Conservation (phyloP, 2,329 filamentous ascomycete species). For the Allantophomopsis cytisporea region DNA sequence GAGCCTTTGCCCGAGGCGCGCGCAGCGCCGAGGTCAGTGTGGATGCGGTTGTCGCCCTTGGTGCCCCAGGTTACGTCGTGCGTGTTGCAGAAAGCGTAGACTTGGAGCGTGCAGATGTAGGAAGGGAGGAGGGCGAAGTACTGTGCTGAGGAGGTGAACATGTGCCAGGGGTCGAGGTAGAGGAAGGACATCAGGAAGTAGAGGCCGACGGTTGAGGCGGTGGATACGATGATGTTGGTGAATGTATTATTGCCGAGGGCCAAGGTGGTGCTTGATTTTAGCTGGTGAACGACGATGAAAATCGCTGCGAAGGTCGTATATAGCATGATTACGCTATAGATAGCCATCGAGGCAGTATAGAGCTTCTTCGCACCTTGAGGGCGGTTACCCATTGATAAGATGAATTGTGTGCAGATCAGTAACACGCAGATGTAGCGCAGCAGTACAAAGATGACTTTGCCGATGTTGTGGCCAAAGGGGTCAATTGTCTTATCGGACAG, state of each 20-base stretch:
- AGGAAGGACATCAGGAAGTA: conserved; percentile 96
- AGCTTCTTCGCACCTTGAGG: conserved; percentile 89
- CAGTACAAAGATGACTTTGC: conserved; percentile 72
- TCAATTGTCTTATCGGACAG: conserved; percentile 68
- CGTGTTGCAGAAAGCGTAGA: conserved; percentile 98
- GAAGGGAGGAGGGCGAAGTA: conserved; percentile 87
- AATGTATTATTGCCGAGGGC: conserved; percentile 76
- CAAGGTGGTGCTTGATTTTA: conserved; percentile 36
- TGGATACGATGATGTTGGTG: conserved; percentile 85
- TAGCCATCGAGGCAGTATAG: conserved; percentile 75
- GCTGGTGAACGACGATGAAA: conserved; percentile 78
- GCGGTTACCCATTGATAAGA: conserved; percentile 88
- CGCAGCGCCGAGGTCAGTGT: conserved; percentile 83
- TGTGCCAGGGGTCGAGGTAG: conserved; percentile 97
- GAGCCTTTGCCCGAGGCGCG: conserved; percentile 57
- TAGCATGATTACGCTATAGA: conserved; percentile 88
- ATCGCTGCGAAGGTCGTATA: conserved; percentile 86
- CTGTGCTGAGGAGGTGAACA: conserved; percentile 83
- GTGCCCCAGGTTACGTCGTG: conserved; percentile 99
- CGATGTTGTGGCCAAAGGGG: conserved; percentile 82
- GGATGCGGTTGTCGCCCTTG: conserved; percentile 92
- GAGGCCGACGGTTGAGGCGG: conserved; percentile 77
- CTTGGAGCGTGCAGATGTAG: conserved; percentile 95
- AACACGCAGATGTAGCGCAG: conserved; percentile 77
- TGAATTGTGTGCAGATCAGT: conserved; percentile 89